A percentile compares a stretch with the other conserved stretches of the same genome.
Conservation (phyloP, 1,139 yeast species). For the Lodderomyces metapsilosis region DNA sequence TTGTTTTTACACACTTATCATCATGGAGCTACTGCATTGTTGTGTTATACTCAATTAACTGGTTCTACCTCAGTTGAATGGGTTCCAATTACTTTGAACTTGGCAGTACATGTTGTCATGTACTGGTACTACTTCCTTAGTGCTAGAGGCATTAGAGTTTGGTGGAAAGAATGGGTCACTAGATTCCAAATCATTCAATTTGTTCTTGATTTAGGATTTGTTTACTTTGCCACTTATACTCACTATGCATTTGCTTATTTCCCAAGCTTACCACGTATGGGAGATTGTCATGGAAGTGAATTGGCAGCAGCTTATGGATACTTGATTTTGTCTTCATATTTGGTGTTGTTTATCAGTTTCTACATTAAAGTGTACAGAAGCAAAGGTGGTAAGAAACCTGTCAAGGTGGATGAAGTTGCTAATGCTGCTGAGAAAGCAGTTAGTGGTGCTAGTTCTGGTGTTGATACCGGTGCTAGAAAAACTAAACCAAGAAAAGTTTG, state of each 20-base stretch:
- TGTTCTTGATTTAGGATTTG: conserved; percentile 82
- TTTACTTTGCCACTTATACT: conserved; percentile 89
- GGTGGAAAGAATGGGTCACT: conserved; percentile 99
- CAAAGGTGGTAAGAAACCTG: conserved; percentile 23
- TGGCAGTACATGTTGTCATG: conserved; percentile 95
- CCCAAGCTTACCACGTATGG: conserved; percentile 67
- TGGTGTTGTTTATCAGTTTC: conserved; percentile 88
- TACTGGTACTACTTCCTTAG: conserved; percentile 96
- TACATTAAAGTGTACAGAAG: conserved; percentile 81
- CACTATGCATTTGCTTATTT: conserved; percentile 64
- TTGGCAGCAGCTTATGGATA: conserved; percentile 92
- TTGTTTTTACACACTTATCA: conserved; percentile 93
- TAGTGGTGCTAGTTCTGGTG: conserved; percentile 6
- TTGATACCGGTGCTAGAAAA: conserved; percentile 20
- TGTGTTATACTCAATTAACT: conserved; percentile 90
- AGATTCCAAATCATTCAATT: conserved; percentile 94
- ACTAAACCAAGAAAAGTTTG: conserved; percentile 47
- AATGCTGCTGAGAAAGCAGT: conserved; percentile 20
- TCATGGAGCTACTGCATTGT: conserved; percentile 96
- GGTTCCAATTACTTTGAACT: conserved; percentile 89
- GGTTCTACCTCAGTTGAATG: conserved; percentile 92
- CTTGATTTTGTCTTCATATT: conserved; percentile 82
- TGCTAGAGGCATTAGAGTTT: conserved; percentile 91
- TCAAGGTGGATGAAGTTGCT: conserved; percentile 12
- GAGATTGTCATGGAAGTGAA: conserved; percentile 90